These are phyloP conservation scores for Mucor racemosus DNA, from an alignment of 371 early-diverging fungal species.

Conservation along the genomic window DNA sequence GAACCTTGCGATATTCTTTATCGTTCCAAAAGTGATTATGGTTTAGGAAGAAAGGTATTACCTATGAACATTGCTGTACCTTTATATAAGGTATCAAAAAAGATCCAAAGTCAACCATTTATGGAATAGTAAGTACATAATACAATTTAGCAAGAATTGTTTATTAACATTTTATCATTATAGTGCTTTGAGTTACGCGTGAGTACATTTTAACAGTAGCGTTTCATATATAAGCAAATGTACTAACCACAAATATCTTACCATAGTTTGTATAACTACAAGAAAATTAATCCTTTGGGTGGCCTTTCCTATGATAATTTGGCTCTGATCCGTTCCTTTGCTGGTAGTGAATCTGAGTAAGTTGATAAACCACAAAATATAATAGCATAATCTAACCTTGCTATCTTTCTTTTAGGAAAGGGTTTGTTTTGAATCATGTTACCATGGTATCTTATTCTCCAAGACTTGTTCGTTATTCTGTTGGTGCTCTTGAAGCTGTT, in stretches of 20 bases:
- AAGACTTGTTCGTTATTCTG: constrained; percentile 63
- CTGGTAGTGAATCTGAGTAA: constrained; percentile 75
- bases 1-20: constrained; percentile 86
- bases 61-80: constrained; percentile 86
- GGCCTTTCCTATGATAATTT: constrained; percentile 73
- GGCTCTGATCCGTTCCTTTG: constrained; percentile 76
- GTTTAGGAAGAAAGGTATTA: constrained; percentile 75
- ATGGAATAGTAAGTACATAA: constrained; percentile 79
- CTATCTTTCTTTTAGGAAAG: constrained; percentile 55
- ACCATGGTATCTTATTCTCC: constrained; percentile 85
- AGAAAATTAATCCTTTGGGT: constrained; percentile 60
- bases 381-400: background rate
- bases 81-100: constrained; percentile 67
- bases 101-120: constrained; percentile 81
- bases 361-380: constrained; percentile 50
- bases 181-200: constrained; percentile 52
- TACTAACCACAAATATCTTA: background rate
- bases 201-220: background rate
- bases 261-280: constrained; percentile 80
- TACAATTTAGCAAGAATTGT: constrained; percentile 8
- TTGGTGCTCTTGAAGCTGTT: constrained; percentile 63
- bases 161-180: background rate
- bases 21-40: constrained; percentile 73
- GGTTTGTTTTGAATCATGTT: constrained; percentile 83
- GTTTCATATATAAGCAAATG: background rate